These are phyloP conservation scores for Nicotiana benthamiana DNA, from an alignment of 257 asterid genomes.

Conservation along the genomic window DNA sequence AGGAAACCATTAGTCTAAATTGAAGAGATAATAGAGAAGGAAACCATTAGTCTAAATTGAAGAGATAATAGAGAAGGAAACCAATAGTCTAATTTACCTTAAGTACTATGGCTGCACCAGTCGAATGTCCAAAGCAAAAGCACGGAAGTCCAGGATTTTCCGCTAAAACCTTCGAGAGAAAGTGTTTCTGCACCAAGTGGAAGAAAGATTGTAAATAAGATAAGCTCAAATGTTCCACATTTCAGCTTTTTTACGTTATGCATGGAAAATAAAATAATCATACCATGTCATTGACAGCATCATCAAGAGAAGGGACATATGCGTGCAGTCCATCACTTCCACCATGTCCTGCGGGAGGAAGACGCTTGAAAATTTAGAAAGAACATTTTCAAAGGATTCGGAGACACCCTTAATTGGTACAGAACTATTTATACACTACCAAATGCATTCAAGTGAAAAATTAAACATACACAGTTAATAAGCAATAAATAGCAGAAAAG, in stretches of 20 bases:
- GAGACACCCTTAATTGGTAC: not conserved
- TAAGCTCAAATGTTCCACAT: not conserved
- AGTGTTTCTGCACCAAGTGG: slow-evolving; percentile 39
- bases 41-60: not conserved
- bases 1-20: not conserved
- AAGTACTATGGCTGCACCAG: slow-evolving; percentile 84
- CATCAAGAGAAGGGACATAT: slow-evolving; percentile 73
- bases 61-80: not conserved
- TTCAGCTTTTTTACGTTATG: not conserved
- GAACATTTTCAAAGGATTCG: not conserved
- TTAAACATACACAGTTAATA: not conserved
- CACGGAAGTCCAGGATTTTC: slow-evolving; percentile 66
- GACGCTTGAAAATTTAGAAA: not conserved
- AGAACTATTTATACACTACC: not conserved
- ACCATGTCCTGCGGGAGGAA: slow-evolving; percentile 61
- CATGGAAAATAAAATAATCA: not conserved
- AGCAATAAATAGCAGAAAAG: not conserved
- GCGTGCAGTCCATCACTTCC: slow-evolving; percentile 96
- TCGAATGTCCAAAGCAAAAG: slow-evolving; percentile 92
- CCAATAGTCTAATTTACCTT: slow-evolving; percentile 37
- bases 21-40: too few relatives aligned
- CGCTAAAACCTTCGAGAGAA: slow-evolving; percentile 45
- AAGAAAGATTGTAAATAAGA: not conserved
- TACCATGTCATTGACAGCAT: slow-evolving; percentile 74
- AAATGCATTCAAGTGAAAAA: not conserved